Evolutionary conservation across 2,329 filamentous ascomycete genomes (phyloP).

Genomic region (Diaporthe capsici): DNA sequence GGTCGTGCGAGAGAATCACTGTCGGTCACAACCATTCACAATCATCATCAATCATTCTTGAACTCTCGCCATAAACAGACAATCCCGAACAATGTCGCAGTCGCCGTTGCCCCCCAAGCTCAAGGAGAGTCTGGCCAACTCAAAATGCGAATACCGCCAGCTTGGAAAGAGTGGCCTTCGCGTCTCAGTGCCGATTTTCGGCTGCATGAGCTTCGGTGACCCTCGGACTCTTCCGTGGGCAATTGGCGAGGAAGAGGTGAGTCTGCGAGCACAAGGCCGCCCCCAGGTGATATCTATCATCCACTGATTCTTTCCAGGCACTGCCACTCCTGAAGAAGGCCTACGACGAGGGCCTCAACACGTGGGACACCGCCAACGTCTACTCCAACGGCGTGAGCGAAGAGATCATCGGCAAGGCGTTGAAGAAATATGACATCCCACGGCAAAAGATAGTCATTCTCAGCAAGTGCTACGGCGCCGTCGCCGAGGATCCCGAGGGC

Average conservation of each 20-base stretch:
- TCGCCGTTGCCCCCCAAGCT: slow-evolving; percentile 18
- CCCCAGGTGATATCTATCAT: slow-evolving; percentile 31
- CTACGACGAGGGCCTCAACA: slow-evolving; percentile 51
- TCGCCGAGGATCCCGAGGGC: slow-evolving; percentile 54
- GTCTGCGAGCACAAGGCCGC: background rate
- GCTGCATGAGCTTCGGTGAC: slow-evolving; percentile 74
- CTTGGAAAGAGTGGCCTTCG: slow-evolving; percentile 74
- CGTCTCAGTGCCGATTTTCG: slow-evolving; percentile 74
- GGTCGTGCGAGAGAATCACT: background rate
- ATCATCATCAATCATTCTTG: background rate
- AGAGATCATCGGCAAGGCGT: slow-evolving; percentile 75
- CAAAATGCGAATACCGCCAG: slow-evolving; percentile 57
- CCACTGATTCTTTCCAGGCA: slow-evolving; percentile 15
- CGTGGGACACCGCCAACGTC: slow-evolving; percentile 66
- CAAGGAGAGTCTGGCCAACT: slow-evolving; percentile 47
- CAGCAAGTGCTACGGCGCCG: slow-evolving; percentile 64
- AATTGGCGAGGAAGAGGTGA: slow-evolving; percentile 68
- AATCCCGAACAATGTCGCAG: slow-evolving; percentile 14
- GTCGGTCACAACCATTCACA: background rate
- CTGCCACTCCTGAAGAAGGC: slow-evolving; percentile 48
- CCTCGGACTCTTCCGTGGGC: slow-evolving; percentile 67
- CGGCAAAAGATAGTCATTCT: slow-evolving; percentile 76
- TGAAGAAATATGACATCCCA: slow-evolving; percentile 76
- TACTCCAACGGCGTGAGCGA: slow-evolving; percentile 77
- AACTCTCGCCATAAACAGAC: no score